Conservation (phyloP, 2,329 filamentous ascomycete genomes). For the Xylaria sp. region DNA sequence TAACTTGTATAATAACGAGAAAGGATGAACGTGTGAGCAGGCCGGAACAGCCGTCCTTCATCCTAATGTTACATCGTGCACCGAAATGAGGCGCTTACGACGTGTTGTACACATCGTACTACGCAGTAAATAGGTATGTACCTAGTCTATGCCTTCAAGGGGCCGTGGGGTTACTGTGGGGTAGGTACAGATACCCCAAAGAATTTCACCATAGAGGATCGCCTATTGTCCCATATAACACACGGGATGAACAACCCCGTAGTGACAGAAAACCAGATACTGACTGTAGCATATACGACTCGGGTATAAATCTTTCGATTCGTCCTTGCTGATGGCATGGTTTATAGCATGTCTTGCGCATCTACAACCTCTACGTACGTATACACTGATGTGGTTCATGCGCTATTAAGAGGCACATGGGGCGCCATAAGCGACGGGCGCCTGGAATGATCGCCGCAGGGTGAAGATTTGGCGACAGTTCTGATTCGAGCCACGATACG, state of each 20-base stretch:
- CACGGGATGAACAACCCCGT: too few relatives aligned
- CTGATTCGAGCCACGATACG: conserved; percentile 40
- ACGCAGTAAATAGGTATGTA: too few relatives aligned
- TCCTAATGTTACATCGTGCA: conserved; percentile 31
- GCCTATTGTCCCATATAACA: background rate
- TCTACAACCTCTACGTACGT: background rate
- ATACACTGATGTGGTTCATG: background rate
- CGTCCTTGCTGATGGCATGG: conserved; percentile 4
- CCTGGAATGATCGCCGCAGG: conserved; percentile 21
- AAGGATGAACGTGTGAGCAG: conserved; percentile 4
- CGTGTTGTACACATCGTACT: background rate
- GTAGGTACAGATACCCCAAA: conserved; percentile 7
- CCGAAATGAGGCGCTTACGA: conserved; percentile 23
- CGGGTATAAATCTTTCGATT: conserved; percentile 15
- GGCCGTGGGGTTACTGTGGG: background rate
- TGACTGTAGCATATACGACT: conserved; percentile 1
- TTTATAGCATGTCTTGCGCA: too few relatives aligned
- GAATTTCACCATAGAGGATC: background rate
- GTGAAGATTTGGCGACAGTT: conserved; percentile 4
- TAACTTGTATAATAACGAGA: background rate
- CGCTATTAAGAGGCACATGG: conserved; percentile 2
- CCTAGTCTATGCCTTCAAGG: background rate
- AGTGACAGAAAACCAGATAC: too few relatives aligned
- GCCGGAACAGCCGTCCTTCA: conserved; percentile 25
- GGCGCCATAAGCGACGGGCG: conserved; percentile 24